phyloP scores from a whole-genome alignment of 768 basidiomycete genomes.

The Tricholoma sp. region DNA sequence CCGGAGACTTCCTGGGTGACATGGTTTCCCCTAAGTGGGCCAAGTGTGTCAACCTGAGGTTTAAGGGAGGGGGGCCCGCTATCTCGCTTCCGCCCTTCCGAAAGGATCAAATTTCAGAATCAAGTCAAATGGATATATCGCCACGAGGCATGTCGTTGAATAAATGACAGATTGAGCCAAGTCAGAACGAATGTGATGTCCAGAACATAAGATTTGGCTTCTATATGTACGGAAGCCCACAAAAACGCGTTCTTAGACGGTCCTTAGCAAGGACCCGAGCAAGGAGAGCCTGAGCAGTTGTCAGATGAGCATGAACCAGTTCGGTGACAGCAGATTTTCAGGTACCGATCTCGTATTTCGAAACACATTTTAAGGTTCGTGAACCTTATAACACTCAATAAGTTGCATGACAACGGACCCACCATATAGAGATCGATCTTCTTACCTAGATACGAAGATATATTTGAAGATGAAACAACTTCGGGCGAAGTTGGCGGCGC shows the following conservation, averaged over 20 bases:
- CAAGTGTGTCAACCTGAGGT: too few species aligned
- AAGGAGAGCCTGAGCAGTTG: neutral
- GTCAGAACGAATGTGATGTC: neutral
- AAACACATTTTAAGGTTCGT: conserved; percentile 1
- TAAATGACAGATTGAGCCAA: neutral
- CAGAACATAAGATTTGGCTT: neutral
- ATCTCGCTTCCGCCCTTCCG: conserved; percentile 3
- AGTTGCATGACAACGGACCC: neutral
- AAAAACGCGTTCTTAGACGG: neutral
- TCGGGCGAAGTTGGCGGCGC: neutral
- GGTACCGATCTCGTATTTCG: conserved; percentile 2
- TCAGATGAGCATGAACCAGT: neutral
- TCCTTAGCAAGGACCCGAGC: neutral
- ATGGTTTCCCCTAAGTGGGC: neutral
- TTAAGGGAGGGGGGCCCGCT: conserved; percentile 4
- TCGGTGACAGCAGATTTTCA: conserved; percentile 1
- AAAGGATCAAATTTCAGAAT: neutral
- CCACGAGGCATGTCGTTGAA: conserved; percentile 10
- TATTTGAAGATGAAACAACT: neutral
- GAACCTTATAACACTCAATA: neutral
- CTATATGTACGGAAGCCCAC: neutral
- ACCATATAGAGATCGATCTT: neutral
- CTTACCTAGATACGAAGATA: neutral
- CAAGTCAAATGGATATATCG: conserved; percentile 15
- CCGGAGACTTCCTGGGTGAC: conserved; percentile 2